These are phyloP conservation scores for Boletus tomentosulus DNA, from an alignment of 768 basidiomycete genomes.

Conservation along the genomic window DNA sequence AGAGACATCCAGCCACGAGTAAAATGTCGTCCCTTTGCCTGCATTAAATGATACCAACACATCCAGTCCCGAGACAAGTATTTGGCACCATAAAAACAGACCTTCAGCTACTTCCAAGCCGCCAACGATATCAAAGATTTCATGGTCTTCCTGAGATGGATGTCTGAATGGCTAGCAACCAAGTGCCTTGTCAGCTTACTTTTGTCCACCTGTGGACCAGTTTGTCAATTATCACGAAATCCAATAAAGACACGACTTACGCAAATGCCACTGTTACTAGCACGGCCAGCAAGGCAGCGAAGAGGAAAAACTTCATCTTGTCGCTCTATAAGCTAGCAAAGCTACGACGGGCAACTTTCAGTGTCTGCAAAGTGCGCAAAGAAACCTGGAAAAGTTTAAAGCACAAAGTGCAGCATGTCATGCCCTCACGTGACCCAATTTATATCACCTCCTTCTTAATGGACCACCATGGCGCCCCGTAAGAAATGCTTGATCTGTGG, in stretches of 20 bases:
- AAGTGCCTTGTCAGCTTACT: conserved; percentile 31
- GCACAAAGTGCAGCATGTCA: background rate
- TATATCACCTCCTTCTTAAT: background rate
- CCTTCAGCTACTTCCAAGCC: conserved; percentile 81
- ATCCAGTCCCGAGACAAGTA: conserved; percentile 1
- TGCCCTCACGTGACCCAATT: conserved; percentile 9
- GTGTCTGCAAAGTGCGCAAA: background rate
- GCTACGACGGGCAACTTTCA: background rate
- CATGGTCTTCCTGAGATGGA: conserved; percentile 75
- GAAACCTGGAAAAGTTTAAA: background rate
- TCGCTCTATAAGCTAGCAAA: background rate
- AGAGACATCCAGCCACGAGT: conserved; percentile 86
- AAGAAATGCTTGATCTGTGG: conserved; percentile 74
- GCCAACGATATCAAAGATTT: conserved; percentile 91
- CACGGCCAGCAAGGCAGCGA: conserved; percentile 47
- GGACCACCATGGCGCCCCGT: conserved; percentile 48
- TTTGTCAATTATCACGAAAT: background rate
- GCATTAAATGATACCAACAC: background rate
- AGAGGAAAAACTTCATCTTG: conserved; percentile 47
- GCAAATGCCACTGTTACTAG: conserved; percentile 52
- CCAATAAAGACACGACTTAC: conserved; percentile 40
- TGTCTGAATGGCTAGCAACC: conserved; percentile 3
- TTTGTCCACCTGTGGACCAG: conserved; percentile 61
- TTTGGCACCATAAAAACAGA: conserved; percentile 20
- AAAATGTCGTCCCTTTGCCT: conserved; percentile 92